Evolutionary conservation across 129 eudicot species (phyloP), one percentile per base, ranked within the genome.

Genomic region (Chrysanthemum seticuspe): DNA sequence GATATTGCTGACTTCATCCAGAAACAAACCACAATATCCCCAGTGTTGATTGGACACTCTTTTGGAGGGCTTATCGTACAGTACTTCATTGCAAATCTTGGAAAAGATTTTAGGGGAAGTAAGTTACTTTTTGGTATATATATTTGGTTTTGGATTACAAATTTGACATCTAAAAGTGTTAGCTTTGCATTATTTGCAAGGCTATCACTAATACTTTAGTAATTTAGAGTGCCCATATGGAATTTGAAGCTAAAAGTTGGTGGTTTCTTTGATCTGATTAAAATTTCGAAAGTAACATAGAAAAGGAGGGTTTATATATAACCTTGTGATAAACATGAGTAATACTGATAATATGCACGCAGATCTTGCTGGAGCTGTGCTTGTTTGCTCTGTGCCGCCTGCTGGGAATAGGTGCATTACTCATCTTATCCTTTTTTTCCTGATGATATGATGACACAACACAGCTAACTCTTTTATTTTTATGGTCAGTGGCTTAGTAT

Each of bases 1-100:
- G 87, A 85, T 79, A 81, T 92, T 53, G 88, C 87, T 68, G 87
- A 92, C 74, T 92, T 92, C 80, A 88, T 92, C 77, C 75, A 62
- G 60, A 87, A 70, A 50, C 83, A 89, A 73, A 78, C 89, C 14
- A 56, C 65, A 67, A 65, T 62, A 47, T 85, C 94, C 5, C 91
- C 97, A 0, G 89, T 92, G 50, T 87, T 92, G 77, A 75, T 92
- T 55, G 97, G 96, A 52, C 97, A 92, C 75, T 92, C 97, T 13
- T 92, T 92, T 73, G 97, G 97, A 59, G 97, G 97, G 47, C 97
- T 89, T 19, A 92, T 92, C 21, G 96, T 92, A 64, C 97, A 92
- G 57, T 85, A 83, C 72, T 91, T 86, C 82, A 76, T 85, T 48
- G 92, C 92, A 4, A 84, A 80, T 80, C 67, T 73, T 56, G 62